Percentiles rank a stretch among this genome's conserved stretches.
Conservation (phyloP, 495 filamentous ascomycete genomes). For the Penicillium paradoxum region DNA sequence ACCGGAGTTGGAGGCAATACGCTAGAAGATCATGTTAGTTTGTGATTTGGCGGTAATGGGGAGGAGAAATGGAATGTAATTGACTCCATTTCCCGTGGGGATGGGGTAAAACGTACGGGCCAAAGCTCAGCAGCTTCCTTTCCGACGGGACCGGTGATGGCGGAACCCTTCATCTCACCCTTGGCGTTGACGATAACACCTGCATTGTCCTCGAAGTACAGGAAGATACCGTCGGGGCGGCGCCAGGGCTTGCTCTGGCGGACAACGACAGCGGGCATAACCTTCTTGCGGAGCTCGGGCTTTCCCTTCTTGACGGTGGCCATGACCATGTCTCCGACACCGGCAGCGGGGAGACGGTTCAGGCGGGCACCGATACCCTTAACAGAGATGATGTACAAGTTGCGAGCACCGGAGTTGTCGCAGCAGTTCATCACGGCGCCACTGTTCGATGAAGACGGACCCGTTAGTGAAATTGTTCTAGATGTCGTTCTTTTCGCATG, state of each 20-base stretch:
- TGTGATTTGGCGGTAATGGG: not conserved
- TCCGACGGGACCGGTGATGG: constrained; percentile 97
- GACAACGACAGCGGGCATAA: constrained; percentile 98
- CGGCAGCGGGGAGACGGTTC: constrained; percentile 94
- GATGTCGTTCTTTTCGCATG: constrained; percentile 4
- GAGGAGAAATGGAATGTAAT: not conserved
- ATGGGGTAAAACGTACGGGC: constrained; percentile 63
- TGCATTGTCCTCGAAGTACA: constrained; percentile 99
- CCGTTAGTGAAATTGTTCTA: constrained; percentile 17
- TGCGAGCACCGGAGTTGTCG: constrained; percentile 97
- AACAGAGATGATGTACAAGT: constrained; percentile 99
- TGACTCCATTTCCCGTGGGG: not conserved
- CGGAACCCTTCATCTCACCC: constrained; percentile 99
- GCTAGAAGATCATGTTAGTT: constrained; percentile 45
- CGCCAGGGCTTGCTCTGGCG: constrained; percentile 99
- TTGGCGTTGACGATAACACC: constrained; percentile 99
- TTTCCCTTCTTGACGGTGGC: constrained; percentile 99
- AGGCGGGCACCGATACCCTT: constrained; percentile 98
- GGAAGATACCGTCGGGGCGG: constrained; percentile 92
- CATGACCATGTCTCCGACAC: constrained; percentile 99
- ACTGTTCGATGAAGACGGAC: constrained; percentile 44
- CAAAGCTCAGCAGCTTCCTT: constrained; percentile 99
- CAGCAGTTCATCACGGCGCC: constrained; percentile 95
- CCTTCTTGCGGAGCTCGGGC: constrained; percentile 99
- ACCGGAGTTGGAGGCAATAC: constrained; percentile 99